A percentile compares a stretch with the other conserved stretches of the same genome.
Evolutionary conservation across 148 eudicot genomes (phyloP).

Genomic region (Rhododendron ferrugineum): DNA sequence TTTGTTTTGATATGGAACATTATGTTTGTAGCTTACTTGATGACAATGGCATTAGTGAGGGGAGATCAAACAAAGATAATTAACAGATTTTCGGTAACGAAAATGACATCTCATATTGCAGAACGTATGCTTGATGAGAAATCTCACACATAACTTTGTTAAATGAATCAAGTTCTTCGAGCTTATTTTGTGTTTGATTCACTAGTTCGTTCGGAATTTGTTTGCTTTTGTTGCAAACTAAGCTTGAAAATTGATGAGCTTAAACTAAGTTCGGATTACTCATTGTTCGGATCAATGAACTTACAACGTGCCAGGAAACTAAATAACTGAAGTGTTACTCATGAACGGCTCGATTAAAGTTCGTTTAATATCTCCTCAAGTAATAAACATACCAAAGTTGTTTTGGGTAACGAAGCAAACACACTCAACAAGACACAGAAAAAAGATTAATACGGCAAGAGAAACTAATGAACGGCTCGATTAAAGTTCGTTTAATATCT

Average conservation of each 20-base stretch:
- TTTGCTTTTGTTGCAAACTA: neutral
- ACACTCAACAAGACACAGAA: neutral
- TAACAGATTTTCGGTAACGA: neutral
- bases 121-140: neutral
- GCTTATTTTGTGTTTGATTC: neutral
- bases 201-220: neutral
- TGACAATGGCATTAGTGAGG: neutral
- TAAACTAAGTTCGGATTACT: neutral
- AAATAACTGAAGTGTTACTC: neutral
- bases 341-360: neutral
- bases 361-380: neutral
- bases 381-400: neutral
- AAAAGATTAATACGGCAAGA: neutral
- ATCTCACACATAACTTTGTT: neutral
- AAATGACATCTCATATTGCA: neutral
- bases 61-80: neutral
- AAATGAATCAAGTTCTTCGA: neutral
- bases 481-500: neutral
- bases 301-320: neutral
- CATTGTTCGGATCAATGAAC: neutral
- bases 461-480: neutral
- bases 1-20: neutral
- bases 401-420: neutral
- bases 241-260: neutral
- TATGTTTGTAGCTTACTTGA: neutral